phyloP scores from a whole-genome alignment of 768 basidiomycete species.

The Tulasnella sp. region DNA sequence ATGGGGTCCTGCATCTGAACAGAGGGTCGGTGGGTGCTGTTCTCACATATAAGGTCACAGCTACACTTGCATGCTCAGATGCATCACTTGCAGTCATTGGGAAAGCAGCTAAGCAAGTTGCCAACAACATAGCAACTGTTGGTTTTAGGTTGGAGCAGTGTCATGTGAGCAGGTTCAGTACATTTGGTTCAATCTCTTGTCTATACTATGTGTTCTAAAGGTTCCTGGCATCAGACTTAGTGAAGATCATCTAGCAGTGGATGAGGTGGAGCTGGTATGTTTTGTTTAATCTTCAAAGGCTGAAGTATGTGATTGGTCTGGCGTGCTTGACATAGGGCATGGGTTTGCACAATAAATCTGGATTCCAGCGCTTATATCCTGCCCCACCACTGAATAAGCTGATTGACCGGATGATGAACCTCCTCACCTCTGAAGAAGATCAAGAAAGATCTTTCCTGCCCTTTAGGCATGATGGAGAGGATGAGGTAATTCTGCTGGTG shows the following conservation, averaged over 20 bases:
- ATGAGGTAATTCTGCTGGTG: conserved; percentile 65
- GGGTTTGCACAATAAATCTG: conserved; percentile 83
- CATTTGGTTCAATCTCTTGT: neutral
- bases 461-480: conserved; percentile 48
- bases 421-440: conserved; percentile 62
- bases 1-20: neutral
- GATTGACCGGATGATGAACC: conserved; percentile 54
- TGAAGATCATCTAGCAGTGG: conserved; percentile 41
- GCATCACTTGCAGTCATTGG: conserved; percentile 59
- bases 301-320: neutral
- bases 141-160: conserved; percentile 84
- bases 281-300: neutral
- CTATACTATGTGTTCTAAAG: conserved; percentile 27
- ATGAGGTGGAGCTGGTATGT: conserved; percentile 77
- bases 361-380: conserved; percentile 53
- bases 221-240: conserved; percentile 64
- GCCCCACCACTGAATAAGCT: conserved; percentile 61
- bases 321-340: conserved; percentile 10
- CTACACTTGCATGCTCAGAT: conserved; percentile 62
- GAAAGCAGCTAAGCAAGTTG: conserved; percentile 49
- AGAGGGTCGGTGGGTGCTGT: conserved; percentile 76
- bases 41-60: conserved; percentile 83
- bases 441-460: conserved; percentile 66
- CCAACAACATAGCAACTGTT: conserved; percentile 63
- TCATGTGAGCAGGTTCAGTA: conserved; percentile 41